These are phyloP conservation scores for Daldinia grandis DNA, from an alignment of 495 filamentous ascomycete species.

Conservation along the genomic window DNA sequence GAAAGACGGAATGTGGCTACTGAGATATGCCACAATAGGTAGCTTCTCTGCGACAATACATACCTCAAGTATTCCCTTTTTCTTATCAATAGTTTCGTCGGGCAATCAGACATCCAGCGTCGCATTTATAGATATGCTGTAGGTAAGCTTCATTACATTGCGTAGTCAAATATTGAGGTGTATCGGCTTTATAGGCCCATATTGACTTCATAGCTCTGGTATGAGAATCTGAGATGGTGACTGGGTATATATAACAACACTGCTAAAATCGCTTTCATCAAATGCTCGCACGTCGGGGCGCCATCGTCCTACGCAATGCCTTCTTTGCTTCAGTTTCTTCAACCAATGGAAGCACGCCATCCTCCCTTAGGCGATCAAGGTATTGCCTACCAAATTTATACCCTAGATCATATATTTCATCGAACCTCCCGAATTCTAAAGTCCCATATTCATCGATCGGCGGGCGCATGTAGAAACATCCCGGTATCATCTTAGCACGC, in stretches of 20 bases:
- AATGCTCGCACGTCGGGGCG: constrained; percentile 90
- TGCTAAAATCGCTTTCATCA: constrained; percentile 43
- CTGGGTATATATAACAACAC: neutral
- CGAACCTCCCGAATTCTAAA: constrained; percentile 94
- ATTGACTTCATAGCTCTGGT: neutral
- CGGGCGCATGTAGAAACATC: constrained; percentile 94
- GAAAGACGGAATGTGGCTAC: constrained; percentile 7
- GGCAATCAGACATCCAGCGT: neutral
- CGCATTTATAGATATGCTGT: neutral
- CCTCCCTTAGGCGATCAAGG: constrained; percentile 73
- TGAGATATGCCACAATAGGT: neutral
- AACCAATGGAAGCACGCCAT: constrained; percentile 74
- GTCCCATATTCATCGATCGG: constrained; percentile 94
- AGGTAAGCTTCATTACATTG: neutral
- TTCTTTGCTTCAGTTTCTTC: constrained; percentile 87
- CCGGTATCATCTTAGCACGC: constrained; percentile 84
- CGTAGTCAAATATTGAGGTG: neutral
- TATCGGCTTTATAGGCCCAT: neutral
- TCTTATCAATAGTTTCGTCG: neutral
- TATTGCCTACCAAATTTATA: constrained; percentile 85
- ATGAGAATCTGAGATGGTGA: neutral
- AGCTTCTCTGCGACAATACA: neutral
- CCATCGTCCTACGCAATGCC: constrained; percentile 90
- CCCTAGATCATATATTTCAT: constrained; percentile 92
- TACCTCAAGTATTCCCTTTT: neutral